Evolutionary conservation across 441 rosid genomes (phyloP), one percentile per base, ranked within the genome.

Genomic region (Populus trichocarpa): DNA sequence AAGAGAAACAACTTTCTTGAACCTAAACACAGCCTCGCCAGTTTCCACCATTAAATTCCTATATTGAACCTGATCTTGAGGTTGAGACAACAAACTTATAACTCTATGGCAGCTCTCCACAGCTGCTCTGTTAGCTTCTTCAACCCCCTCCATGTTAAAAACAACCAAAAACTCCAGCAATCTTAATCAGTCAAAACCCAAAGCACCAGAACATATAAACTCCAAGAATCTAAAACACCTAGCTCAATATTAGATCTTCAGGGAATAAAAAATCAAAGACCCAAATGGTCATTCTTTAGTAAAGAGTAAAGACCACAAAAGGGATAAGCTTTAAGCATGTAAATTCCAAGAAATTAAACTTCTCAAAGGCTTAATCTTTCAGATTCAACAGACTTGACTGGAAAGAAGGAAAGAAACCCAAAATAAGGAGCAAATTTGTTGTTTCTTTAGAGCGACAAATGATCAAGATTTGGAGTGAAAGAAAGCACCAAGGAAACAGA

Each of bases 51-150:
- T 88, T 70, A 94, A 84, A 87, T 84, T 87, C 82, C 81, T 86
- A 64, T 81, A 79, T 67, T 83, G 88, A 22, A 77, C 87, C 66
- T 87, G 93, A 77, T 90, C 91, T 81, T 86, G 88, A 40, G 91
- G 90, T 81, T 86, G 89, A 77, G 84, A 80, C 26, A 96, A 72
- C 71, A 90, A 83, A 80, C 78, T 85, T 73, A 91, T 71, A 80
- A 88, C 89, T 82, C 88, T 86, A 78, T 88, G 88, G 82, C 91
- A 91, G 77, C 92, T 88, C 85, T 87, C 87, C 67, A 91, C 90
- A 77, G 98, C 98, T 78, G 84, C 89, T 83, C 84, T 92, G 86
- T 89, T 96, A 33, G 94, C 92, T 82, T 87, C 92, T 82, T 92
- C 99, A 76, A 93, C 92, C 85, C 87, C 97, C 81, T 96, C 97